These are phyloP conservation scores for Pseudozyma sp. DNA, from an alignment of 1,284 basidiomycete species.

Conservation along the genomic window DNA sequence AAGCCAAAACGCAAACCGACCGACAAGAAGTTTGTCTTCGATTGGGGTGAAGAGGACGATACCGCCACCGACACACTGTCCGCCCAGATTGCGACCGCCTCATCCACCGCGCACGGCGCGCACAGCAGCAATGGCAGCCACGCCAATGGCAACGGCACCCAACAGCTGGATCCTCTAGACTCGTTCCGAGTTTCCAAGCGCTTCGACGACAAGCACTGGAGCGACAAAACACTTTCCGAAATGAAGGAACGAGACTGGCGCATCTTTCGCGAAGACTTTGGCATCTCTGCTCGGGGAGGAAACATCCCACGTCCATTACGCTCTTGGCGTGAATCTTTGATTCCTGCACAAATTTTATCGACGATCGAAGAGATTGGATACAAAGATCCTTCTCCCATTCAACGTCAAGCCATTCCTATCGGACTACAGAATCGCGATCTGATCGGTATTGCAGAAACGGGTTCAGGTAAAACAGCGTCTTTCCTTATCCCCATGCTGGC, in stretches of 20 bases:
- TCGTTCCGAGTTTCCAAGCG: constrained; percentile 21
- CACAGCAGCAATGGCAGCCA: background rate
- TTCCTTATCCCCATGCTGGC: constrained; percentile 98
- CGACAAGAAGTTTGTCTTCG: constrained; percentile 92
- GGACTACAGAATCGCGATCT: constrained; percentile 94
- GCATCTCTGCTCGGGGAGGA: constrained; percentile 88
- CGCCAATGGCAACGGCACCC: background rate
- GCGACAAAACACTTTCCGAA: constrained; percentile 89
- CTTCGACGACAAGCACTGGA: constrained; percentile 88
- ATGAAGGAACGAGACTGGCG: constrained; percentile 99
- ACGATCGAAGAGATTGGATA: constrained; percentile 92
- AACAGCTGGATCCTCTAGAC: background rate
- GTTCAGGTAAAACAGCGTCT: constrained; percentile 97
- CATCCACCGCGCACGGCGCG: background rate
- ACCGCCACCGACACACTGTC: constrained; percentile 51
- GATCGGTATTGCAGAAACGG: constrained; percentile 96
- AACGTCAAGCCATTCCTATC: constrained; percentile 97
- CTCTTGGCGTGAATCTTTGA: constrained; percentile 88
- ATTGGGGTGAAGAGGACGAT: constrained; percentile 77
- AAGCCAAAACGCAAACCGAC: constrained; percentile 92
- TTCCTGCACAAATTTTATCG: constrained; percentile 82
- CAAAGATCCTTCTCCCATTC: constrained; percentile 95
- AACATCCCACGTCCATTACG: constrained; percentile 91
- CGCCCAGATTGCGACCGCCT: constrained; percentile 21
- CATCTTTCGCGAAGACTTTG: constrained; percentile 98